Conservation (phyloP, 2,329 filamentous ascomycete species). For the Cadophora gregata region DNA sequence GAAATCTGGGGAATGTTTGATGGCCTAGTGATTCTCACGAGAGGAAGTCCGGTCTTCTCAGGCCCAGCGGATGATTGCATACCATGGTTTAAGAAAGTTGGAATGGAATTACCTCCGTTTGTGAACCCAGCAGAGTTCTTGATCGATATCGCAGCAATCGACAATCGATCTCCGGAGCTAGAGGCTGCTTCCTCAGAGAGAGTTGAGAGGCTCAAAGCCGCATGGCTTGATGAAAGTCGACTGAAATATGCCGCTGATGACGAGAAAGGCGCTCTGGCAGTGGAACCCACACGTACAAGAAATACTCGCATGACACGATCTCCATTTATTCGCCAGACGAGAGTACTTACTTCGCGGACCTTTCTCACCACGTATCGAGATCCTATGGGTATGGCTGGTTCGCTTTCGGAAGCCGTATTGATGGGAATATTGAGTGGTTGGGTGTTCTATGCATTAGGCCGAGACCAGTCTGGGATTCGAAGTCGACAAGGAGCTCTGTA, state of each 20-base stretch:
- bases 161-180: conserved; percentile 71
- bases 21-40: conserved; percentile 70
- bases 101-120: conserved; percentile 69
- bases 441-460: conserved; percentile 70
- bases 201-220: conserved; percentile 64
- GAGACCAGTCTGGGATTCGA: conserved; percentile 73
- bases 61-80: conserved; percentile 64
- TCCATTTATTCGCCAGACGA: conserved; percentile 65
- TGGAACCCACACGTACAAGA: not conserved
- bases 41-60: conserved; percentile 71
- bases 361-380: conserved; percentile 77
- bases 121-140: conserved; percentile 81
- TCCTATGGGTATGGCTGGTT: conserved; percentile 75
- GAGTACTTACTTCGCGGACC: conserved; percentile 71
- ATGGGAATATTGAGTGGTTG: conserved; percentile 78
- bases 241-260: conserved; percentile 30
- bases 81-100: conserved; percentile 66
- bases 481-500: conserved; percentile 77
- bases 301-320: conserved; percentile 49
- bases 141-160: conserved; percentile 76
- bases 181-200: conserved; percentile 64
- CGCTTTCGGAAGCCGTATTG: conserved; percentile 69
- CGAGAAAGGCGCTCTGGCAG: conserved; percentile 25
- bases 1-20: conserved; percentile 84
- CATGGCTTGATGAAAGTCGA: conserved; percentile 58